Conservation (phyloP, 192 early-diverging fungal species). For the Coemansia sp. region DNA sequence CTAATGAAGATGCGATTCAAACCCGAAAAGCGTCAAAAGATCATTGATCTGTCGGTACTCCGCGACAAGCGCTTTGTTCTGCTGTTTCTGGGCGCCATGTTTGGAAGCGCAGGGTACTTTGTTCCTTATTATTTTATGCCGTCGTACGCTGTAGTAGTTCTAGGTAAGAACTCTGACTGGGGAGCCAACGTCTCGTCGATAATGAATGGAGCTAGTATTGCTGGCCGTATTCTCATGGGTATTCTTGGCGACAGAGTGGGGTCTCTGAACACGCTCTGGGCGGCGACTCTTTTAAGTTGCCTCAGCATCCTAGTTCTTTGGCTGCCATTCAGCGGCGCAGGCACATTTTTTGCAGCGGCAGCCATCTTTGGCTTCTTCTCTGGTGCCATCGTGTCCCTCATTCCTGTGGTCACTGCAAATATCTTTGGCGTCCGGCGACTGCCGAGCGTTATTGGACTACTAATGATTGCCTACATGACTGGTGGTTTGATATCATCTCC, state of each 20-base stretch:
- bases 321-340: constrained; percentile 32
- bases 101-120: constrained; percentile 19
- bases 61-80: constrained; percentile 20
- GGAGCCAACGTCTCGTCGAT: constrained; percentile 39
- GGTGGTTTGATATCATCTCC: constrained; percentile 38
- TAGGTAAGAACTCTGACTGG: constrained; percentile 23
- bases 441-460: constrained; percentile 37
- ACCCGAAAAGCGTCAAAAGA: constrained; percentile 16
- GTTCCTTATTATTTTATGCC: constrained; percentile 32
- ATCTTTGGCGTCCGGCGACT: constrained; percentile 38
- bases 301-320: constrained; percentile 40
- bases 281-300: constrained; percentile 20
- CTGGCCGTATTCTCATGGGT: constrained; percentile 35
- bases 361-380: constrained; percentile 42
- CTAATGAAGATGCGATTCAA: constrained; percentile 23
- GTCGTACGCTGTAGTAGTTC: constrained; percentile 20
- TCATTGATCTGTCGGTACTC: constrained; percentile 23
- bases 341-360: constrained; percentile 26
- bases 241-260: constrained; percentile 31
- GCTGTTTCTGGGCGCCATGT: constrained; percentile 23
- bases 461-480: constrained; percentile 30
- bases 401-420: constrained; percentile 40
- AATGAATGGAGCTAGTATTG: constrained; percentile 37
- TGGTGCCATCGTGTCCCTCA: constrained; percentile 35
- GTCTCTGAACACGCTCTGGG: constrained; percentile 22